These are phyloP conservation scores for Pestalotiopsis sp. DNA, from an alignment of 2,329 filamentous ascomycete species.

Conservation along the genomic window DNA sequence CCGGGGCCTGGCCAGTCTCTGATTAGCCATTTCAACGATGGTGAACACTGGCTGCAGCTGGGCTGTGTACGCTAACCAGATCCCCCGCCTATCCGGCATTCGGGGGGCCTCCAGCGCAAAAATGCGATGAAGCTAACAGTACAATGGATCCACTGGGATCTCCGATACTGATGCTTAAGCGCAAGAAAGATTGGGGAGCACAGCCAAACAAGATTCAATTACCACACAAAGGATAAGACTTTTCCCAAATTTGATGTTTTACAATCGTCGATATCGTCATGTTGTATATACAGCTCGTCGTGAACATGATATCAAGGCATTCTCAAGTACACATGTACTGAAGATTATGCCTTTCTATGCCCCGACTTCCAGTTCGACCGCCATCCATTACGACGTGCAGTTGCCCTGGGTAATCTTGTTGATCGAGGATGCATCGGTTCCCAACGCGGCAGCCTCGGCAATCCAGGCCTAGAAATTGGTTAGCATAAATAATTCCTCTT, in stretches of 20 bases:
- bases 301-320: background rate
- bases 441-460: constrained; percentile 7
- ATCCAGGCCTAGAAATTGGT: constrained; percentile 4
- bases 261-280: background rate
- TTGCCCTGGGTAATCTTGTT: constrained; percentile 11
- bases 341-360: background rate
- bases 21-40: background rate
- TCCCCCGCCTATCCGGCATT: background rate
- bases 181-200: too few relatives aligned
- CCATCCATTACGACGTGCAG: background rate
- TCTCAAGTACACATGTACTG: background rate
- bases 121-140: background rate
- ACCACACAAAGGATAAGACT: background rate
- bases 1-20: too few relatives aligned
- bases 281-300: background rate
- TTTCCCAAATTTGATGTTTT: background rate
- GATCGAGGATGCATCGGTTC: background rate
- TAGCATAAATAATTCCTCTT: background rate
- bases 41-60: background rate
- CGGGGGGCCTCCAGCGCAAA: background rate
- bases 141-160: background rate
- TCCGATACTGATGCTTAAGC: too few relatives aligned
- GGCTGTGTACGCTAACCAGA: background rate
- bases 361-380: too few relatives aligned
- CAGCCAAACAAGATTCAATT: too few relatives aligned